Base-by-base conservation (phyloP, 2,329 filamentous ascomycete species). In the Fusarium buxicola region DNA sequence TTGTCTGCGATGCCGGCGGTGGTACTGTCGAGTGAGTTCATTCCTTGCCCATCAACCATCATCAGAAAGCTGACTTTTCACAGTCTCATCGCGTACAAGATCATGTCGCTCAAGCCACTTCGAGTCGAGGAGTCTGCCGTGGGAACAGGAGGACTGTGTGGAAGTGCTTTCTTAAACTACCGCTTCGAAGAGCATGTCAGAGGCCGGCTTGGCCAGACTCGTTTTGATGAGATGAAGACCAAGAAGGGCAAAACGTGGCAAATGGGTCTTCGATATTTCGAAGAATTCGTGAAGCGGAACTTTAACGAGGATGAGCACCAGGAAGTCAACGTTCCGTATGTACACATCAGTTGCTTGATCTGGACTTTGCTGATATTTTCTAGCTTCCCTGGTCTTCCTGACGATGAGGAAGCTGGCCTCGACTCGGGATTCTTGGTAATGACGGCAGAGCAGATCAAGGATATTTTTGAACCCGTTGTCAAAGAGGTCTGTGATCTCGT, bases 261-360 rank as follows among this genome's bases (percentile, higher is more conserved):
- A 73, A 89, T 89, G 87, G 91, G 88, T 2, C 79, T 94, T 46
- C 85, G 87, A 52, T 93, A 92, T 71, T 94, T 92, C 74, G 91
- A 94, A 69, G 90, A 94, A 72, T 93, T 92, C 72, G 90, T 94
- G 12, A 94, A 94, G 77, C 84, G 91, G 12, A 93, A 92, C 70
- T 94, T 94, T 72, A 89, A 91, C 72, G 89, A 91, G 69, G 89
- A 92, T 41, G 90, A 92, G 70, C 86, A 91, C 62, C 83, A 88
- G 45, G 91, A 94, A 72, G 86, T 93, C 56, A 92, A 92, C 55
- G 85, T 94, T 5, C 91, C 91, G 84, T 86, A 76, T 65, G 84
- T 81, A 0, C 6, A 39, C 12, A 12, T 9, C 2, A 1, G 1
- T 4, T 2, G 8, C 10, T 27, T 11, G 8, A 1, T 27, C 21